Evolutionary conservation across 257 asterid species (phyloP).

Genomic region (Striga asiatica): DNA sequence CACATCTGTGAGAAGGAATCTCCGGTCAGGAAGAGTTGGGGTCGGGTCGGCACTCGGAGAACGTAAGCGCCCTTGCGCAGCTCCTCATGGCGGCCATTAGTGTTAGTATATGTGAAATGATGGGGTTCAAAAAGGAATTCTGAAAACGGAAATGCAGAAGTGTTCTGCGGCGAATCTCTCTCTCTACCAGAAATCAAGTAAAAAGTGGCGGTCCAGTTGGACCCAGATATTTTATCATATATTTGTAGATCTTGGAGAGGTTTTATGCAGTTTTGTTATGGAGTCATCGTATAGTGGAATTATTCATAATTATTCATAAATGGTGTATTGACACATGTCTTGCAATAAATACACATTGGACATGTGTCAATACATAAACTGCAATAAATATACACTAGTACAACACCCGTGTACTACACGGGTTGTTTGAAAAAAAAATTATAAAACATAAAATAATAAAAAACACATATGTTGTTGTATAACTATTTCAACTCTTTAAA

Average conservation of each 20-base stretch:
- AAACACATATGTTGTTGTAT: too few species aligned
- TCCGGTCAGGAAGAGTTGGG: slow-evolving; percentile 39
- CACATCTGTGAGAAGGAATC: slow-evolving; percentile 27
- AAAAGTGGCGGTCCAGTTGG: neutral
- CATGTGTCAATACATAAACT: too few species aligned
- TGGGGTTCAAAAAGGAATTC: slow-evolving; percentile 4
- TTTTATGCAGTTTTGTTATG: neutral
- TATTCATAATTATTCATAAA: too few species aligned
- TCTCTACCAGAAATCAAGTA: neutral
- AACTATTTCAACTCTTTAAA: too few species aligned
- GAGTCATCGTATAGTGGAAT: too few species aligned
- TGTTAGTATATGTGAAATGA: slow-evolving; percentile 2
- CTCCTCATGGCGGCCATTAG: slow-evolving; percentile 60
- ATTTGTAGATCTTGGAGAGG: neutral
- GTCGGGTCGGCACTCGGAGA: slow-evolving; percentile 57
- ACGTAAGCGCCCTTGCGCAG: slow-evolving; percentile 33
- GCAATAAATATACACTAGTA: too few species aligned
- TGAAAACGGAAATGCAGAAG: neutral
- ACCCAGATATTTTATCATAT: too few species aligned
- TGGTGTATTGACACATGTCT: too few species aligned
- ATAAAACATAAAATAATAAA: too few species aligned
- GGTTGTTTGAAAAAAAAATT: too few species aligned
- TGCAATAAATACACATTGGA: too few species aligned
- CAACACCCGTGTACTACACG: too few species aligned
- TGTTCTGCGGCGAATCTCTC: neutral